Conservation (phyloP, 192 early-diverging fungal genomes). For the Phycomyces nitens region DNA sequence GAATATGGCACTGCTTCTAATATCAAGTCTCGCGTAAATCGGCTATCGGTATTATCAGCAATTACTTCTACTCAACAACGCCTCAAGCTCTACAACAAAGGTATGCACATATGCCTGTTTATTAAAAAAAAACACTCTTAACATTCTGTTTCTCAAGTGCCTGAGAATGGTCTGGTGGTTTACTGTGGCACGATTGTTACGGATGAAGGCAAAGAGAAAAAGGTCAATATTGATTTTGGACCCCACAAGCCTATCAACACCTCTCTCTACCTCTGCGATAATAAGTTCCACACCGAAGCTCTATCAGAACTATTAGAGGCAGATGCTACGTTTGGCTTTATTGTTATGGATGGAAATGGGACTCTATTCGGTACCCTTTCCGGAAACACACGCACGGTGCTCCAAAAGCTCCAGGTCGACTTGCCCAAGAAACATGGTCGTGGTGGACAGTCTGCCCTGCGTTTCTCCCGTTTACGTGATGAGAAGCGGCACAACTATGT, state of each 20-base stretch:
- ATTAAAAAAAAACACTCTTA: too few species aligned
- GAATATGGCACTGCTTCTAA: constrained; percentile 99
- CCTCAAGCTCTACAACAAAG: constrained; percentile 88
- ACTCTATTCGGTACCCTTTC: constrained; percentile 92
- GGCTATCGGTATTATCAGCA: constrained; percentile 92
- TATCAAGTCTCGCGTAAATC: constrained; percentile 99
- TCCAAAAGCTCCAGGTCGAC: constrained; percentile 94
- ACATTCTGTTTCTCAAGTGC: constrained; percentile 62
- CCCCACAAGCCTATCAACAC: constrained; percentile 99
- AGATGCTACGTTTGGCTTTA: constrained; percentile 97
- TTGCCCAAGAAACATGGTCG: constrained; percentile 99
- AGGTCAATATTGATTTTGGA: constrained; percentile 98
- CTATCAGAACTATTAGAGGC: constrained; percentile 87
- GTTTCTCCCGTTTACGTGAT: constrained; percentile 98
- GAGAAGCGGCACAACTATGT: constrained; percentile 99
- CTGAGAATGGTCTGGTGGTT: constrained; percentile 91
- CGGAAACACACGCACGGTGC: constrained; percentile 90
- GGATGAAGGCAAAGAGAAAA: constrained; percentile 99
- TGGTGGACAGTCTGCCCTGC: constrained; percentile 99
- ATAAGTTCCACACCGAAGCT: constrained; percentile 98
- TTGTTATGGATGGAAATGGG: constrained; percentile 99
- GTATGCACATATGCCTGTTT: too few species aligned
- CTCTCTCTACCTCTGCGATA: constrained; percentile 96
- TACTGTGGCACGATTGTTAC: constrained; percentile 96
- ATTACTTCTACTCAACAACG: constrained; percentile 97